phyloP scores from a whole-genome alignment of 352 stramenopile species.

The Pythium pectinolyticum region DNA sequence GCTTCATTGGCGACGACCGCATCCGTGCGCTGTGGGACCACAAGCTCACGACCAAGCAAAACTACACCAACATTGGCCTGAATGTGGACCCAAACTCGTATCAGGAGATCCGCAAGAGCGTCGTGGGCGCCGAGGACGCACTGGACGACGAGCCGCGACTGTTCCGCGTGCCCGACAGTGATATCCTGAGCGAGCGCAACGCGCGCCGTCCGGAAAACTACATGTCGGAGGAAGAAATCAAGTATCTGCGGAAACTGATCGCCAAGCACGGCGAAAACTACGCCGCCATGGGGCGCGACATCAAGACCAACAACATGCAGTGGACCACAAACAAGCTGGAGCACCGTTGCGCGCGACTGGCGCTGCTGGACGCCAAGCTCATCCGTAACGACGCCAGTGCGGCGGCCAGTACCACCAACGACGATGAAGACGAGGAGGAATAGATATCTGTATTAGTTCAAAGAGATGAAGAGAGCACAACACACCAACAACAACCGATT shows the following conservation, averaged over 20 bases:
- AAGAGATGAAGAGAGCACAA: neutral
- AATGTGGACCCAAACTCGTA: constrained; percentile 66
- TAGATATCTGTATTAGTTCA: constrained; percentile 12
- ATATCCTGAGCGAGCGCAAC: constrained; percentile 78
- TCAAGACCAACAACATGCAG: constrained; percentile 86
- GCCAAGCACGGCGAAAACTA: constrained; percentile 75
- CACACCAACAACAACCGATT: constrained; percentile 1
- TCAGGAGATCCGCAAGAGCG: constrained; percentile 45
- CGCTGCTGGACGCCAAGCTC: constrained; percentile 73
- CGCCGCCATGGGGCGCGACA: constrained; percentile 77
- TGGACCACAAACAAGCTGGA: constrained; percentile 78
- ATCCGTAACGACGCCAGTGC: constrained; percentile 37
- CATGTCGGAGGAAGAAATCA: constrained; percentile 76
- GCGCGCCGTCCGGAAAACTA: constrained; percentile 65
- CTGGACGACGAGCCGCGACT: constrained; percentile 62
- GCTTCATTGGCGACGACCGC: constrained; percentile 68
- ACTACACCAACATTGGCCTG: constrained; percentile 76
- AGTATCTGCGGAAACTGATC: constrained; percentile 71
- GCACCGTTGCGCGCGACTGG: constrained; percentile 67
- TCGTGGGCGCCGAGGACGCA: constrained; percentile 45
- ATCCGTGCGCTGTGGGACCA: constrained; percentile 79
- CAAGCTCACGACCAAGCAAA: constrained; percentile 76
- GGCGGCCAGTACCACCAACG: constrained; percentile 11
- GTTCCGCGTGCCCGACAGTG: constrained; percentile 78
- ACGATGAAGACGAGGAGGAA: constrained; percentile 16